Conservation (phyloP, 2,329 filamentous ascomycete species). For the Cladophialophora bantiana region DNA sequence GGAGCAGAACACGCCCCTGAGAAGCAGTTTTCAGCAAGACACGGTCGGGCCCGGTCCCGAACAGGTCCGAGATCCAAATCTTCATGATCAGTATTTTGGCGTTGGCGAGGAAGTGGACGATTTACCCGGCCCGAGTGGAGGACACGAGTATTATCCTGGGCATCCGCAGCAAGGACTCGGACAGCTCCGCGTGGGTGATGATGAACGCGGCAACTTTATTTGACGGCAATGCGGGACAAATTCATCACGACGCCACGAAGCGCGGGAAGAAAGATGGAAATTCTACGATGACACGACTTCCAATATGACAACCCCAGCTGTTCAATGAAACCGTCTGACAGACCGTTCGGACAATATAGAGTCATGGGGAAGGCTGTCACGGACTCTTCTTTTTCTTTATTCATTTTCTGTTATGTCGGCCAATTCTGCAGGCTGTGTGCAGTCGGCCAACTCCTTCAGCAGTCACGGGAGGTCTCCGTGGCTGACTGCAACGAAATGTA, state of each 20-base stretch:
- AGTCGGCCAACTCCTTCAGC: background rate
- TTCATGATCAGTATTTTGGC: conserved; percentile 41
- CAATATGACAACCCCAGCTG: background rate
- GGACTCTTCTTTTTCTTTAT: background rate
- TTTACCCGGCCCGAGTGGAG: conserved; percentile 24
- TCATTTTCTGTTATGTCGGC: background rate
- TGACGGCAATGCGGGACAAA: background rate
- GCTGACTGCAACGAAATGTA: background rate
- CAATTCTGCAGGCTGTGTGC: background rate
- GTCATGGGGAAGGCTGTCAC: background rate
- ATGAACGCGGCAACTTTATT: conserved; percentile 18
- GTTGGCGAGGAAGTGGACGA: conserved; percentile 27
- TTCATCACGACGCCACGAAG: background rate
- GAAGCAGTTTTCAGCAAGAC: conserved; percentile 37
- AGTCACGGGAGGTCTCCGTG: background rate
- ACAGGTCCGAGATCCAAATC: conserved; percentile 37
- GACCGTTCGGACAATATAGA: background rate
- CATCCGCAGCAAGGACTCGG: conserved; percentile 17
- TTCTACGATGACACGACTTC: background rate
- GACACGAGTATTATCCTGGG: conserved; percentile 1
- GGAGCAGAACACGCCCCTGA: conserved; percentile 36
- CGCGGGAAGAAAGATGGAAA: background rate
- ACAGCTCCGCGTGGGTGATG: conserved; percentile 18
- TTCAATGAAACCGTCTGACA: background rate
- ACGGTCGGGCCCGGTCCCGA: conserved; percentile 36